Base-by-base conservation (phyloP, 345 rosid genomes). In the Brassica nigra region DNA sequence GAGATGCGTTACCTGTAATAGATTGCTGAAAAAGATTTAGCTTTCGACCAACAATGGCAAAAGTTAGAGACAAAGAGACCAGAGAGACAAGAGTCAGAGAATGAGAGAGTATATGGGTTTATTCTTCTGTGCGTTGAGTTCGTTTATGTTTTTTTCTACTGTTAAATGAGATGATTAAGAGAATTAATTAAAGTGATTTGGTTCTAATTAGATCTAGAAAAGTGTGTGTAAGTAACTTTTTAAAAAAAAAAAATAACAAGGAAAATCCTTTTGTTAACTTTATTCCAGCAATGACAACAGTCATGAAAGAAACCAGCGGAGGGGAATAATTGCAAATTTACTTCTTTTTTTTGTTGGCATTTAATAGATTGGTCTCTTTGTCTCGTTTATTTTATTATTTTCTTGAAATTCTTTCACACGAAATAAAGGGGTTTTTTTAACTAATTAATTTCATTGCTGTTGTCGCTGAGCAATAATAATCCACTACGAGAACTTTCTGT, bases 1-100 rank as follows among this genome's bases (percentile, higher is more conserved):
- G 77, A 68, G 73, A 36, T 75, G 81, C 86, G 71, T 78, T 78
- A 87, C 87, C 86, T 74, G 76, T 82, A 18, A 70, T 69, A 69
- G 61, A 47, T 47, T 69, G 61, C 1, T 6, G 11, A 68, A 68
- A 68, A 68, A 58, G 78, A 73, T 55, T 23, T 23, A 78, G 82
- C 70, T 80, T 83, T 42, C 71, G 6, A 77, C 66, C 73, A 64
- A 79, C 47, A 76, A 77, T 79, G 83, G 82, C 82, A 68, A 70
- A 71, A 71, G n/a, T 29, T 34, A n/a, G 68, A 78, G 79, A 78
- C 54, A 68, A 75, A 23, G 65, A 61, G 15, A 59, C 54, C 54
- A 44, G 54, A 44, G 54, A 58, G 68, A 63, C 70, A 68, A 16
- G 11, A 29, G 31, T 67, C 58, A 59, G 64, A 66, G 68, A 36